A percentile compares a stretch with the other conserved stretches of the same genome.
Conservation (phyloP, 2,329 filamentous ascomycete species). For the Fusarium domesticum region DNA sequence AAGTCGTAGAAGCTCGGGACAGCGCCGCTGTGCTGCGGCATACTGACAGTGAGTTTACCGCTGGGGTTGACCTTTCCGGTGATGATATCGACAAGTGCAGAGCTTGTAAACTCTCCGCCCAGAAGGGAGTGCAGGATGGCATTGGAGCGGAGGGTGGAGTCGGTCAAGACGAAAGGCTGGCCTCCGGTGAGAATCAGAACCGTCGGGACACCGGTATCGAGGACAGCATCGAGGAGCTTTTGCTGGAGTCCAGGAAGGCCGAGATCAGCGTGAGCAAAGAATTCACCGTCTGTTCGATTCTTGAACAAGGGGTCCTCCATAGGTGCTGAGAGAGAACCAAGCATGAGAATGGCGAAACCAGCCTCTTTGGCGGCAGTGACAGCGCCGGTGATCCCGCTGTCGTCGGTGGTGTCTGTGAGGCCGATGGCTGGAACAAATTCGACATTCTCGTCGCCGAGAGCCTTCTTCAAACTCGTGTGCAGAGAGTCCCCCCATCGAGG, state of each 20-base stretch:
- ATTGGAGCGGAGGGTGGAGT: conserved; percentile 39
- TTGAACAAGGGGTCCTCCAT: conserved; percentile 25
- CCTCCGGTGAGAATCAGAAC: conserved; percentile 31
- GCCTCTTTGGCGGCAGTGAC: conserved; percentile 29
- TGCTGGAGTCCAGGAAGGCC: conserved; percentile 34
- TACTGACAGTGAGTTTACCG: conserved; percentile 41
- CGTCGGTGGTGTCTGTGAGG: conserved; percentile 17
- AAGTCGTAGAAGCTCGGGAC: conserved; percentile 64
- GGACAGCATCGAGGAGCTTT: conserved; percentile 33
- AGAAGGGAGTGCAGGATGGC: conserved; percentile 61
- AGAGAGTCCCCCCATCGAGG: conserved; percentile 18
- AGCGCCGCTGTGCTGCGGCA: conserved; percentile 45
- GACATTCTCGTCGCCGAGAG: conserved; percentile 15
- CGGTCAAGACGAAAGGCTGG: conserved; percentile 31
- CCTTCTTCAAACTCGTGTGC: conserved; percentile 11
- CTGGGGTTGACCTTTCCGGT: conserved; percentile 60
- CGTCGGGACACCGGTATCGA: conserved; percentile 31
- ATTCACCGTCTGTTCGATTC: conserved; percentile 36
- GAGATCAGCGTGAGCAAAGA: conserved; percentile 32
- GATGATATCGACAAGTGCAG: conserved; percentile 59
- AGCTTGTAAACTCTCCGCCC: conserved; percentile 63
- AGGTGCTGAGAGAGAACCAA: conserved; percentile 29
- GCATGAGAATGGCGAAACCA: conserved; percentile 30
- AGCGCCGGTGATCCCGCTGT: conserved; percentile 17
- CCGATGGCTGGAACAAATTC: conserved; percentile 14